phyloP scores from a whole-genome alignment of 768 basidiomycete species.

The Mycena alexandri region DNA sequence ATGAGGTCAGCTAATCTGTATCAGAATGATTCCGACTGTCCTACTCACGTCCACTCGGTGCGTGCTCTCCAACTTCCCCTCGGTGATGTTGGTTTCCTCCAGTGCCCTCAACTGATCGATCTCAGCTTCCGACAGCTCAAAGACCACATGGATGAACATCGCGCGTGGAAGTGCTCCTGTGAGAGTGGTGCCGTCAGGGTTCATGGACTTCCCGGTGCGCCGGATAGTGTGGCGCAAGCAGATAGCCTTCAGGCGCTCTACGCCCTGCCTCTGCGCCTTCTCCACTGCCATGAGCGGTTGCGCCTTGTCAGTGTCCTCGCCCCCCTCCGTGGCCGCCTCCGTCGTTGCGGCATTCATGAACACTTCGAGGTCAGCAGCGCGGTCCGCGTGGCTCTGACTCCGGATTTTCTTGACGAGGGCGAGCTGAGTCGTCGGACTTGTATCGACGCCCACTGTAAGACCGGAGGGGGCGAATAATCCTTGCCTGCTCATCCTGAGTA shows the following conservation, averaged over 20 bases:
- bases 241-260: too few relatives aligned
- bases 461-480: neutral
- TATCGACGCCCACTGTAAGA: neutral
- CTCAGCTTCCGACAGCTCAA: neutral
- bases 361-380: neutral
- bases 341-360: neutral
- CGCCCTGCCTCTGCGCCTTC: too few relatives aligned
- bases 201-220: neutral
- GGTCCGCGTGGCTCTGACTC: neutral
- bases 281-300: too few relatives aligned
- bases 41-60: neutral
- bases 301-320: neutral
- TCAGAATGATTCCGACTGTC: too few relatives aligned
- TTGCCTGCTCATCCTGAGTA: neutral
- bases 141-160: neutral
- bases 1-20: too few relatives aligned
- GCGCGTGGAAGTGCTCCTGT: neutral
- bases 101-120: neutral
- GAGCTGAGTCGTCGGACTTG: neutral
- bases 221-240: neutral
- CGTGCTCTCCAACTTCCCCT: neutral
- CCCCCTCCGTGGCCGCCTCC: neutral
- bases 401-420: too few relatives aligned
- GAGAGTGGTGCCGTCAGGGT: neutral
- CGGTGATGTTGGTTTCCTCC: neutral